Conservation (phyloP, 2,329 filamentous ascomycete genomes). For the Sphaerulina vaccinii region DNA sequence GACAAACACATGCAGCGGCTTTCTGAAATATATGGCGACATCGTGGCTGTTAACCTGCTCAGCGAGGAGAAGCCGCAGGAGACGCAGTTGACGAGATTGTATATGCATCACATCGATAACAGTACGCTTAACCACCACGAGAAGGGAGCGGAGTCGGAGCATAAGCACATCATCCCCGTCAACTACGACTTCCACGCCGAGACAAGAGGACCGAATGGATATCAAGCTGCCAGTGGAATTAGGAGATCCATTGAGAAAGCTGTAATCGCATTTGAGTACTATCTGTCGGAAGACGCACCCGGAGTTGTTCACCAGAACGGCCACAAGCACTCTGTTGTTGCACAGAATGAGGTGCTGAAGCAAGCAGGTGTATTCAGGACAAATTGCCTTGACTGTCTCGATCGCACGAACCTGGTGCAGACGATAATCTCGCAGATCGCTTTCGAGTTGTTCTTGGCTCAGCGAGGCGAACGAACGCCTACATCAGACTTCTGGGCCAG, state of each 20-base stretch:
- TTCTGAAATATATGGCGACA: constrained; percentile 80
- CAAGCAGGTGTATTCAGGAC: constrained; percentile 96
- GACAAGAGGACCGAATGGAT: constrained; percentile 80
- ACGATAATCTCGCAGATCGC: constrained; percentile 95
- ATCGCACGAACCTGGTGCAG: constrained; percentile 93
- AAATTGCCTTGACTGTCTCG: constrained; percentile 93
- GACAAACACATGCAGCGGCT: constrained; percentile 92
- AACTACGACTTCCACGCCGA: constrained; percentile 98
- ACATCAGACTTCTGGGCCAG: constrained; percentile 84
- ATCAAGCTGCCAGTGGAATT: constrained; percentile 86
- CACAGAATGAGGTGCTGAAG: constrained; percentile 62
- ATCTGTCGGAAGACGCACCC: constrained; percentile 71
- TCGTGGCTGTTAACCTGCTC: constrained; percentile 92
- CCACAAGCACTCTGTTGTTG: constrained; percentile 28
- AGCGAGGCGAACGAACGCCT: constrained; percentile 64
- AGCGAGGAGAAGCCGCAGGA: constrained; percentile 86
- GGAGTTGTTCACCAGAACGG: constrained; percentile 49
- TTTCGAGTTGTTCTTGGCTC: constrained; percentile 76
- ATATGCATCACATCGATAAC: constrained; percentile 71
- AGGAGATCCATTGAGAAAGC: constrained; percentile 73
- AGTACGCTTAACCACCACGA: constrained; percentile 64
- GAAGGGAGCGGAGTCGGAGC: constrained; percentile 54
- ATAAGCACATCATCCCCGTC: constrained; percentile 73
- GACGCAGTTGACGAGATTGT: constrained; percentile 76
- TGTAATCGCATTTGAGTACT: constrained; percentile 88